Evolutionary conservation across 2,329 filamentous ascomycete species (phyloP).

Genomic region (Nigrograna mackinnonii): DNA sequence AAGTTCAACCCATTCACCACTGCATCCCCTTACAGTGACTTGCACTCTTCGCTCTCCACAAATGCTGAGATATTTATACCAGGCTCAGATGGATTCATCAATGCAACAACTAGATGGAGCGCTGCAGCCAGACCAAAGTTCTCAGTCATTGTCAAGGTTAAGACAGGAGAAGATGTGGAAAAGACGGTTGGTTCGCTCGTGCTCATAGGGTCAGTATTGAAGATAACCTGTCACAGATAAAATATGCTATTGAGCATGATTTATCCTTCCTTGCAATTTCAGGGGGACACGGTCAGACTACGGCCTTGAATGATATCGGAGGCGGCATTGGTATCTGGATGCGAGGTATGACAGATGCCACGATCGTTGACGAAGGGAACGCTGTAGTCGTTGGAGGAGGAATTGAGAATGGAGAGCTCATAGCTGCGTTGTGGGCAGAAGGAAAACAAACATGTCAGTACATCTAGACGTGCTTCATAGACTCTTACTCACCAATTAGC

Average conservation of each 20-base stretch:
- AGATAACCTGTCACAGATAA: constrained; percentile 10
- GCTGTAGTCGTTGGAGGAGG: constrained; percentile 30
- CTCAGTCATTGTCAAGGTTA: constrained; percentile 20
- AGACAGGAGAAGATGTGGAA: constrained; percentile 21
- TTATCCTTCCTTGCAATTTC: constrained; percentile 42
- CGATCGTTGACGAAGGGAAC: constrained; percentile 18
- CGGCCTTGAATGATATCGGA: constrained; percentile 22
- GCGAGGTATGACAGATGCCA: constrained; percentile 23
- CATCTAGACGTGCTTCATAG: neutral
- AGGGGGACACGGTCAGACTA: constrained; percentile 36
- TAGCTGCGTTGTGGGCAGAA: constrained; percentile 22
- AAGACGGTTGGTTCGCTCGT: constrained; percentile 12
- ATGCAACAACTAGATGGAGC: constrained; percentile 18
- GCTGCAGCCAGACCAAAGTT: constrained; percentile 17
- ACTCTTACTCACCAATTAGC: constrained; percentile 5
- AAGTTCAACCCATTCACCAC: no score
- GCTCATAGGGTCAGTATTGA: neutral
- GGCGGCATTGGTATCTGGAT: constrained; percentile 36
- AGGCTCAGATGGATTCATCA: constrained; percentile 11
- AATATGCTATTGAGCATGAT: constrained; percentile 20
- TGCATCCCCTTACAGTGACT: no score
- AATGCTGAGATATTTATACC: constrained; percentile 11
- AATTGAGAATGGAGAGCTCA: constrained; percentile 25
- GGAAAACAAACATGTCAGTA: constrained; percentile 34
- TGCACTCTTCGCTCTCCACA: constrained; percentile 1